A percentile compares a stretch with the other conserved stretches of the same genome.
Conservation (phyloP, 495 filamentous ascomycete species). For the Cairneyella variabilis region DNA sequence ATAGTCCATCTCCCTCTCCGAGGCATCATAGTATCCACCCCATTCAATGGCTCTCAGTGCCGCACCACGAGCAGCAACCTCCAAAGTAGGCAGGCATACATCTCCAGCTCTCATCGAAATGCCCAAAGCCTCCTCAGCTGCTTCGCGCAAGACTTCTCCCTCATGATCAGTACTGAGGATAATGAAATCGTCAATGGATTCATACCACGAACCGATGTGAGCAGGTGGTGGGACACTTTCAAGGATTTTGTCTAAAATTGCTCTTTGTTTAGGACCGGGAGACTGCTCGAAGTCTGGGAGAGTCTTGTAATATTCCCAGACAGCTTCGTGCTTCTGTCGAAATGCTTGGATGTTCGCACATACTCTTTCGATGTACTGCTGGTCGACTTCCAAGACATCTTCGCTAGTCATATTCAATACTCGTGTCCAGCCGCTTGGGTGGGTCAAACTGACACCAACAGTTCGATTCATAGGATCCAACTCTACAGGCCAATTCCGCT, state of each 20-base stretch:
- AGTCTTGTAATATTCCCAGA: neutral
- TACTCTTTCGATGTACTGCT: neutral
- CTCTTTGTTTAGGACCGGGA: neutral
- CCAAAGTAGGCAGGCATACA: neutral
- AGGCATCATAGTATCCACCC: neutral
- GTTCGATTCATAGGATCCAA: neutral
- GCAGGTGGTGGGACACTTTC: neutral
- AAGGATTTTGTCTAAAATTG: neutral
- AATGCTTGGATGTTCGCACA: neutral
- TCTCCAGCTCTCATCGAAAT: neutral
- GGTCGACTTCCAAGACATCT: neutral
- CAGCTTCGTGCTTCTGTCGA: neutral
- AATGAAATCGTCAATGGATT: neutral
- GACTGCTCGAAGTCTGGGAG: neutral
- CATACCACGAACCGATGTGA: slow-evolving; percentile 2
- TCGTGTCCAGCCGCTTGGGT: neutral
- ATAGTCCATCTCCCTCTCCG: neutral
- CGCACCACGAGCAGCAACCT: slow-evolving; percentile 3
- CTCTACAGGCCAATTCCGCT: neutral
- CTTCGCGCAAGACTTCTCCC: neutral
- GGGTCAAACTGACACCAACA: neutral
- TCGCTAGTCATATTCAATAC: slow-evolving; percentile 2
- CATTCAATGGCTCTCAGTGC: slow-evolving; percentile 2
- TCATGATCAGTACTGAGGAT: slow-evolving; percentile 3
- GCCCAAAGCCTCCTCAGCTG: neutral